A percentile compares a stretch with the other conserved stretches of the same genome.
Evolutionary conservation across 2,329 filamentous ascomycete species (phyloP).

Genomic region (Seiridium unicorne): DNA sequence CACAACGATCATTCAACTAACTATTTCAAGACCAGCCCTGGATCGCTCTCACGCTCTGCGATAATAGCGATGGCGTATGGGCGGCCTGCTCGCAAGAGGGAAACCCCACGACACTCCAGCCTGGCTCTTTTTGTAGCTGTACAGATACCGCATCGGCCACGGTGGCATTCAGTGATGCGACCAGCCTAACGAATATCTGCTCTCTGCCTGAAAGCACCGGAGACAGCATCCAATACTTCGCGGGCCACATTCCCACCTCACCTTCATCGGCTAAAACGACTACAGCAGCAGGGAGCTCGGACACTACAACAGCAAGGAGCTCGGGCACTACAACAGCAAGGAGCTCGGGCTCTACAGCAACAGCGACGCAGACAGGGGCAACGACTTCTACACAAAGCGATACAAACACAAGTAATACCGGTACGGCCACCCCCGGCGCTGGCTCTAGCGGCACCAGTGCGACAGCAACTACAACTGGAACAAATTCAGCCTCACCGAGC

Average conservation of each 20-base stretch:
- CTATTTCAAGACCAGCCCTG: constrained; percentile 11
- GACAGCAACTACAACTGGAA: neutral
- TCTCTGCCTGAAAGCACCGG: constrained; percentile 16
- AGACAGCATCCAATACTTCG: constrained; percentile 17
- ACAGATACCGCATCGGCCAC: constrained; percentile 17
- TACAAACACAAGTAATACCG: neutral
- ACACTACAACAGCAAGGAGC: neutral
- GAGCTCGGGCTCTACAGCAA: neutral
- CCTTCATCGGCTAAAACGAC: neutral
- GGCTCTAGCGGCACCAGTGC: neutral
- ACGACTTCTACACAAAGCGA: neutral
- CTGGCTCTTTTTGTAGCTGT: constrained; percentile 19
- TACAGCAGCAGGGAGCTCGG: neutral
- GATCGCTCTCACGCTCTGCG: constrained; percentile 15
- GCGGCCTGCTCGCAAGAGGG: constrained; percentile 18
- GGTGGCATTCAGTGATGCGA: constrained; percentile 17
- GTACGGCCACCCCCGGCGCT: neutral
- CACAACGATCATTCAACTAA: neutral
- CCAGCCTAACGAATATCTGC: constrained; percentile 11
- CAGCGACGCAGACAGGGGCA: neutral
- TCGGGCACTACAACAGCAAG: neutral
- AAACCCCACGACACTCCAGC: constrained; percentile 16
- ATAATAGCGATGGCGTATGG: constrained; percentile 10
- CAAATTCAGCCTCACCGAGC: neutral
- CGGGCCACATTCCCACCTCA: constrained; percentile 9